Evolutionary conservation across 2,329 filamentous ascomycete species (phyloP).

Genomic region (Cercospora nicotianae): DNA sequence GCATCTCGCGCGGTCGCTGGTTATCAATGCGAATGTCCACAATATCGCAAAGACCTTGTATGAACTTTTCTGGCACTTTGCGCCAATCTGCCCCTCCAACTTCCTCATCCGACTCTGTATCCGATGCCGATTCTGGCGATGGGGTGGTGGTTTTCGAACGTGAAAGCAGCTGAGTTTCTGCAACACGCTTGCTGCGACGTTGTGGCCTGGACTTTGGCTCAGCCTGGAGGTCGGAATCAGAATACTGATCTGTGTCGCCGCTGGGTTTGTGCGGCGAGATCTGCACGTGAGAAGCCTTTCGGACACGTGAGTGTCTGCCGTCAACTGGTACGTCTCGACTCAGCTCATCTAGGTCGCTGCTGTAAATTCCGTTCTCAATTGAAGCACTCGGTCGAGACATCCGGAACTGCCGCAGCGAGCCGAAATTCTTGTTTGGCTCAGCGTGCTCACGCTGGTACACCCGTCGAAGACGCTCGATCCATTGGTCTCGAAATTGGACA

Average conservation of each 20-base stretch:
- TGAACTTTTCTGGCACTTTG: constrained; percentile 39
- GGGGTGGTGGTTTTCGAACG: constrained; percentile 24
- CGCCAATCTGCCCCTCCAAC: constrained; percentile 40
- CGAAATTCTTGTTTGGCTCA: constrained; percentile 47
- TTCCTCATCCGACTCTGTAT: constrained; percentile 36
- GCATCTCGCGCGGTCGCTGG: constrained; percentile 67
- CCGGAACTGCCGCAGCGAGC: constrained; percentile 46
- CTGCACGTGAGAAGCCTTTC: constrained; percentile 30
- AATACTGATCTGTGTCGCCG: constrained; percentile 31
- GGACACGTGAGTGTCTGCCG: constrained; percentile 17
- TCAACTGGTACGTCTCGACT: constrained; percentile 16
- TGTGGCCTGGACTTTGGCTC: constrained; percentile 18
- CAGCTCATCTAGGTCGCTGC: constrained; percentile 18
- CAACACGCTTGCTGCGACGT: constrained; percentile 37
- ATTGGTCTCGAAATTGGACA: constrained; percentile 73
- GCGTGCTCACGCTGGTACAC: constrained; percentile 60
- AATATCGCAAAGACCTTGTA: constrained; percentile 69
- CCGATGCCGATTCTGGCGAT: constrained; percentile 32
- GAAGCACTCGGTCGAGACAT: constrained; percentile 40
- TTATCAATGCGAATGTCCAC: constrained; percentile 76
- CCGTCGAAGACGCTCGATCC: constrained; percentile 68
- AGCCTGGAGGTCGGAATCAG: constrained; percentile 22
- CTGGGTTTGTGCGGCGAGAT: constrained; percentile 31
- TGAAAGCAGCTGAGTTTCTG: constrained; percentile 25
- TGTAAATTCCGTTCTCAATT: neutral